A percentile compares a stretch with the other conserved stretches of the same genome.
These are phyloP conservation scores for Beauveria australis DNA, from an alignment of 2,329 filamentous ascomycete genomes.

Conservation along the genomic window DNA sequence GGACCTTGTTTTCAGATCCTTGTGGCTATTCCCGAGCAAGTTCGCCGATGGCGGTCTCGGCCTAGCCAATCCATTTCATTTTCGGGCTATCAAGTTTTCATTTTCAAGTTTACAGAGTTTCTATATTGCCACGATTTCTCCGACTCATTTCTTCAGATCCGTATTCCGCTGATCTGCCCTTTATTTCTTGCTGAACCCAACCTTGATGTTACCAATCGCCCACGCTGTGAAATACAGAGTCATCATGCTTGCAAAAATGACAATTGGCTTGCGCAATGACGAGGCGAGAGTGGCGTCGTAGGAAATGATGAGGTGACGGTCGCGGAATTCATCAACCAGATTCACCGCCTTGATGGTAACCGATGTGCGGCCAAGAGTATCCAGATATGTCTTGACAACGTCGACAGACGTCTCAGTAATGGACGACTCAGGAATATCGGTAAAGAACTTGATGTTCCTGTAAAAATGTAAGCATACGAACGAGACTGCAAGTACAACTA, in stretches of 20 bases:
- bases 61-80: background rate
- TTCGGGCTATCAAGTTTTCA: background rate
- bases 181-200: conserved; percentile 58
- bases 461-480: conserved; percentile 27
- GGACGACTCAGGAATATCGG: conserved; percentile 57
- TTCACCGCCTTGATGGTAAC: conserved; percentile 76
- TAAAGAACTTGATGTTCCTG: conserved; percentile 73
- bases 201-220: conserved; percentile 68
- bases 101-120: conserved; percentile 6
- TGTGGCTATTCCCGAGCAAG: background rate
- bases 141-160: background rate
- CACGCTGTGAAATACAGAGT: conserved; percentile 68
- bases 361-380: conserved; percentile 80
- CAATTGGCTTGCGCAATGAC: conserved; percentile 75
- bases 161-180: background rate
- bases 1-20: background rate
- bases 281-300: conserved; percentile 76
- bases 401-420: conserved; percentile 51
- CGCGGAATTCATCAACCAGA: conserved; percentile 81
- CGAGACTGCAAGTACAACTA: background rate
- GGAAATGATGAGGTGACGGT: conserved; percentile 73
- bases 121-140: conserved; percentile 8
- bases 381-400: conserved; percentile 83
- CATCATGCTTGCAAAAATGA: conserved; percentile 67
- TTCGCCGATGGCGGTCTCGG: background rate